These are phyloP conservation scores for Bacidia gigantensis DNA, from an alignment of 495 filamentous ascomycete genomes.

Conservation along the genomic window DNA sequence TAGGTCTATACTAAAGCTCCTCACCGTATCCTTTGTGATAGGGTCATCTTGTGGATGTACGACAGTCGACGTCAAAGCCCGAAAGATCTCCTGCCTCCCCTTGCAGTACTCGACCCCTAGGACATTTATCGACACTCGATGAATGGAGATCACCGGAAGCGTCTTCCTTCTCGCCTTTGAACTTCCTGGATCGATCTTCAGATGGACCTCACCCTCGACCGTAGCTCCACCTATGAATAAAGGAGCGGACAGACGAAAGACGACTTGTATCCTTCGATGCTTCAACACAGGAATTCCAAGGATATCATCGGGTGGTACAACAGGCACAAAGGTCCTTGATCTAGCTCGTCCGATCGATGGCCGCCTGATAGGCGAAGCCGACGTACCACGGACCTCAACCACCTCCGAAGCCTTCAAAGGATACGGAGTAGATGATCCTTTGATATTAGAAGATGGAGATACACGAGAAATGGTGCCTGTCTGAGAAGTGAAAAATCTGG, in stretches of 20 bases:
- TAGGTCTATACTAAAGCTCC: constrained; percentile 38
- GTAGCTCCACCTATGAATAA: constrained; percentile 30
- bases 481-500: constrained; percentile 1
- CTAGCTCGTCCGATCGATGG: constrained; percentile 9
- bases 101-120: constrained; percentile 35
- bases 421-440: not conserved
- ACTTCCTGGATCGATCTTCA: constrained; percentile 24
- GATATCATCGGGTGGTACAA: constrained; percentile 24
- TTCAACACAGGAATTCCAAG: constrained; percentile 24
- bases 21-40: constrained; percentile 32
- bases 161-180: constrained; percentile 14
- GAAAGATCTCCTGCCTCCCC: constrained; percentile 30
- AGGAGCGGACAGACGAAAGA: constrained; percentile 23
- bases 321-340: constrained; percentile 29
- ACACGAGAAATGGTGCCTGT: constrained; percentile 3
- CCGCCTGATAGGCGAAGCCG: constrained; percentile 18
- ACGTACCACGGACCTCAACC: constrained; percentile 14
- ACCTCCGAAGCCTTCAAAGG: constrained; percentile 1
- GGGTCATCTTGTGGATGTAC: constrained; percentile 31
- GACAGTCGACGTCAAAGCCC: constrained; percentile 35
- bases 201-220: constrained; percentile 26
- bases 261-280: constrained; percentile 25
- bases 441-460: not conserved
- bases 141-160: constrained; percentile 22
- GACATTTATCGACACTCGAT: constrained; percentile 34